These are phyloP conservation scores for Exophiala oligosperma DNA, from an alignment of 2,329 filamentous ascomycete species.

Conservation along the genomic window DNA sequence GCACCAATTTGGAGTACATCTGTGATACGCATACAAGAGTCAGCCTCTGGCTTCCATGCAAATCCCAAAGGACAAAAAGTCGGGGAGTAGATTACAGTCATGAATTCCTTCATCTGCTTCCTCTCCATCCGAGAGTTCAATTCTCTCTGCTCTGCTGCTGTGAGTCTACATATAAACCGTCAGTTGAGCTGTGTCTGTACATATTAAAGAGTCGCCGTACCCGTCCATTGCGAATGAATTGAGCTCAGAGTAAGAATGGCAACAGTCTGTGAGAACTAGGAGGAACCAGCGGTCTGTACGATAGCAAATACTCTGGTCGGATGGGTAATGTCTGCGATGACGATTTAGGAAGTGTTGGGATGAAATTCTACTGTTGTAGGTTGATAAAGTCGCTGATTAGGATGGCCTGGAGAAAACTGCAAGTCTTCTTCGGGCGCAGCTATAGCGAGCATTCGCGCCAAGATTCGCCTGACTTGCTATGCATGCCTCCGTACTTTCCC, in stretches of 20 bases:
- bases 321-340: neutral
- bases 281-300: too few species aligned
- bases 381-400: too few species aligned
- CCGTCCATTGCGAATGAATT: conserved; percentile 18
- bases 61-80: too few species aligned
- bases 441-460: too few species aligned
- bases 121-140: conserved; percentile 93
- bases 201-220: conserved; percentile 8
- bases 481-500: too few species aligned
- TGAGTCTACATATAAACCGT: conserved; percentile 57
- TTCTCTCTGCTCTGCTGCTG: conserved; percentile 80
- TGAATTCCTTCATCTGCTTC: conserved; percentile 99
- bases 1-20: conserved; percentile 64
- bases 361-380: too few species aligned
- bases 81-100: conserved; percentile 68
- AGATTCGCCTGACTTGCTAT: too few species aligned
- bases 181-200: neutral
- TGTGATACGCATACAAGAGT: conserved; percentile 33
- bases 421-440: too few species aligned
- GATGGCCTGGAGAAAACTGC: too few species aligned
- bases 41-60: neutral
- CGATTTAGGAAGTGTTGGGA: too few species aligned
- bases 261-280: neutral
- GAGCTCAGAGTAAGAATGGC: neutral
- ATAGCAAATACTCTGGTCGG: too few species aligned